These are phyloP conservation scores for Silene vulgaris DNA, from an alignment of 179 eudicot species.

Conservation along the genomic window DNA sequence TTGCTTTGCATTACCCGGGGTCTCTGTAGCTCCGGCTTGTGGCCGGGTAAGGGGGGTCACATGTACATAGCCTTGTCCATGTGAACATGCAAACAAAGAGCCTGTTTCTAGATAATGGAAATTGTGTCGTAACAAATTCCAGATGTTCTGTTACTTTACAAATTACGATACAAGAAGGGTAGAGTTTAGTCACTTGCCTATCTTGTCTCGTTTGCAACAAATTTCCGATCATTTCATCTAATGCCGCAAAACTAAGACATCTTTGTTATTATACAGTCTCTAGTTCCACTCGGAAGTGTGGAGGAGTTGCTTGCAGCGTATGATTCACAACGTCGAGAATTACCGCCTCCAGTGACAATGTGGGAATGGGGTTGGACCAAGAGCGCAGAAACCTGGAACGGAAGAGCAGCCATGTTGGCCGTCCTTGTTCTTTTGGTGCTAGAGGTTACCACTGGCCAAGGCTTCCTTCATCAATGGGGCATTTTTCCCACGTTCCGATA, in stretches of 20 bases:
- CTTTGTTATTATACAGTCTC: constrained; percentile 53
- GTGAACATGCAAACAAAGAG: too few species aligned
- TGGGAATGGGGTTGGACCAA: constrained; percentile 99
- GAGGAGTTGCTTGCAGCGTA: constrained; percentile 92
- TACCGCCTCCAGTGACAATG: constrained; percentile 79
- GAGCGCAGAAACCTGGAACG: constrained; percentile 99
- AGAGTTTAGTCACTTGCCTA: background rate
- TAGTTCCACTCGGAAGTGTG: constrained; percentile 97
- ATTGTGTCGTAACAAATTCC: too few species aligned
- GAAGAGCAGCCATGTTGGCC: constrained; percentile 95
- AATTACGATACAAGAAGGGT: too few species aligned
- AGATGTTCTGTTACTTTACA: too few species aligned
- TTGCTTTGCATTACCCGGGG: background rate
- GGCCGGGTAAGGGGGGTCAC: too few species aligned
- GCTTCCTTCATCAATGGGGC: constrained; percentile 96
- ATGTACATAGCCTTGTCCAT: too few species aligned
- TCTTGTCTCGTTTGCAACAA: background rate
- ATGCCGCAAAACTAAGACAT: constrained; percentile 1
- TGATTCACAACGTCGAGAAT: constrained; percentile 89
- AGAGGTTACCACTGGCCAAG: constrained; percentile 89
- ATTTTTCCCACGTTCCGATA: constrained; percentile 54
- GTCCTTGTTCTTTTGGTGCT: constrained; percentile 70
- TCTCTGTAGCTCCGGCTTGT: too few species aligned
- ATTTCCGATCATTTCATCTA: background rate
- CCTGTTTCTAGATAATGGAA: too few species aligned